Evolutionary conservation across 1,139 yeast genomes (phyloP), one percentile per base, ranked within the genome.

Genomic region (Suhomyces bolitotheri): DNA sequence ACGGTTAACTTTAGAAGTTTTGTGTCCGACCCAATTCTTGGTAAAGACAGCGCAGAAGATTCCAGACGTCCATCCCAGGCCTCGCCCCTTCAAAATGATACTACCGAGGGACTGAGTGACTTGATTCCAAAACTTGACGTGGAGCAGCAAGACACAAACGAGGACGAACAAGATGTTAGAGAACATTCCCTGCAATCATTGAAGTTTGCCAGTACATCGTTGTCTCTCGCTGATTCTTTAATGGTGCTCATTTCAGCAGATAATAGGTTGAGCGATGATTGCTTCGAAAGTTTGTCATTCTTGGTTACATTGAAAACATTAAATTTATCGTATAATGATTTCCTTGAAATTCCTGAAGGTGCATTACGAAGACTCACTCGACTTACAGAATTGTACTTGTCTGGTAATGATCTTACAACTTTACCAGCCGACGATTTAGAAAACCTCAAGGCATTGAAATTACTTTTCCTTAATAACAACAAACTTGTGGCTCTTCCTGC

Each of bases 371-470:
- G 82, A 31, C 63, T 87, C 44, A 63, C 69, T 1, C 65, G 70
- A 22, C 64, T 92, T 44, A 73, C 73, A 4, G 89, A 81, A 44
- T 64, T 94, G n/a, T 87, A 77, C 51, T 56, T 92, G 25, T 82
- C 96, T 1, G 98, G 98, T 30, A 92, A 92, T 52, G 79, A 80
- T 35, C 64, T 94, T 25, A 73, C 86, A 0, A 77, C 85, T 4
- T 64, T 92, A 31, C 95, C 97, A 0, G 82, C 89, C 14, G 98
- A 92, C 50, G 95, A 87, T 47, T 71, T 89, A 31, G 92, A 81
- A 41, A 63, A 64, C 11, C 66, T 89, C 48, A 67, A 70, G 15
- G 66, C 73, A 8, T 67, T 92, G 49, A 71, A 75, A 37, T 73
- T 82, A 1, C 62, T 94, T 27, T 82, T 75, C 59, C 60, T 88